Evolutionary conservation across 176 grass and related monocot species (phyloP).

Genomic region (Avena atlantica): DNA sequence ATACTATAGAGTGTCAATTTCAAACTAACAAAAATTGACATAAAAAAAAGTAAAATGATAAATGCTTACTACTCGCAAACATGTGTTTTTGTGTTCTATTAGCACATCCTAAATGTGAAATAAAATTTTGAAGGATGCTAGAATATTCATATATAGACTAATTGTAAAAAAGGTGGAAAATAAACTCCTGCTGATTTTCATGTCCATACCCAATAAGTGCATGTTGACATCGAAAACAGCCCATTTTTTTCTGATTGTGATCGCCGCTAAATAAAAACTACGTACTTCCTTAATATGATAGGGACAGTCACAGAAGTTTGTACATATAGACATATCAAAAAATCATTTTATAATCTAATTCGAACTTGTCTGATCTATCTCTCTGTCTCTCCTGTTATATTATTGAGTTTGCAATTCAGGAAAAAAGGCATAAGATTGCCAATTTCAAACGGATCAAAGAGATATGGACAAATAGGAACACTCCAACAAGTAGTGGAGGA

Average conservation of each 20-base stretch:
- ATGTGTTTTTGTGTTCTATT: not conserved
- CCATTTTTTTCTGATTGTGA: not conserved
- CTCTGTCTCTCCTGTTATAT: not conserved
- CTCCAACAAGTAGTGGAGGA: constrained; percentile 50
- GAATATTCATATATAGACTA: not conserved
- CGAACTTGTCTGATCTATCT: not conserved
- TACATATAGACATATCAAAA: not conserved
- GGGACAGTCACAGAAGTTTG: not conserved
- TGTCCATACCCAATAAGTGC: not conserved
- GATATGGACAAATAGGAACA: constrained; percentile 48
- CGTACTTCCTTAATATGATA: not conserved
- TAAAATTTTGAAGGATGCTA: not conserved
- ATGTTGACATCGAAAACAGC: constrained; percentile 1
- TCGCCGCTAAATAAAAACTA: not conserved
- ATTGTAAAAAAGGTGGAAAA: not conserved
- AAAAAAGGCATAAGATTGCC: constrained; percentile 25
- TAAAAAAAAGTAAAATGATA: too few species aligned
- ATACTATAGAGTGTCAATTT: not conserved
- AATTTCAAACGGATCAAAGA: constrained; percentile 19
- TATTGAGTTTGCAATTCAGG: not conserved
- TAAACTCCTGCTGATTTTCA: not conserved
- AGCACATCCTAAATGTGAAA: not conserved
- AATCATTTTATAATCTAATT: not conserved
- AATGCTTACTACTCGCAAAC: not conserved
- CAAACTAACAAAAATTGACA: not conserved